Conservation (phyloP, 1,284 basidiomycete species). For the Ceratobasidium papillatum region DNA sequence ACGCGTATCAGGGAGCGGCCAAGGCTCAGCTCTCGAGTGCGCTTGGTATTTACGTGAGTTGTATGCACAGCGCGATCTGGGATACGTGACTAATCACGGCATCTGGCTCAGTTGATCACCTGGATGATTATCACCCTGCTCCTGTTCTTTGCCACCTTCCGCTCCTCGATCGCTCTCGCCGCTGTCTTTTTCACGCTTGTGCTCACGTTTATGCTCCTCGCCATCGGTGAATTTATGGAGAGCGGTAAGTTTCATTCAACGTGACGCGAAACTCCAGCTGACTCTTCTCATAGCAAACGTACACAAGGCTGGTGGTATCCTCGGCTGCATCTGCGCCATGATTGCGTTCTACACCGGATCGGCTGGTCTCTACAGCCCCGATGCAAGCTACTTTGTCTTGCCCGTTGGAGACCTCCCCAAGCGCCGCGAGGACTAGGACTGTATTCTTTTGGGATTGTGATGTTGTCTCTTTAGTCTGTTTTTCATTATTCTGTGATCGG, state of each 20-base stretch:
- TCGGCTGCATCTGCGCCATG: conserved; percentile 22
- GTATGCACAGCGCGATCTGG: conserved; percentile 46
- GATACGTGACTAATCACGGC: background rate
- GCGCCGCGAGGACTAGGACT: conserved; percentile 12
- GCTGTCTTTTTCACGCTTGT: conserved; percentile 62
- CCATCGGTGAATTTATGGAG: conserved; percentile 50
- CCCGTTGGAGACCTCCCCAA: conserved; percentile 40
- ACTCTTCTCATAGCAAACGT: background rate
- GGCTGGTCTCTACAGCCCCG: conserved; percentile 64
- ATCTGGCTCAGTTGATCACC: background rate
- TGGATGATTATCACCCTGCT: conserved; percentile 51
- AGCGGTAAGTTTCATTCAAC: background rate
- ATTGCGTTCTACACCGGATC: conserved; percentile 55
- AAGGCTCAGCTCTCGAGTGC: conserved; percentile 51
- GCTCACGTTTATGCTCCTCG: conserved; percentile 58
- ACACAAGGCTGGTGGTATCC: conserved; percentile 32
- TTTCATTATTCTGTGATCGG: conserved; percentile 1
- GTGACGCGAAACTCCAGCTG: background rate
- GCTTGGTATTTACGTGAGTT: conserved; percentile 56
- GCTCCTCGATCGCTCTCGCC: conserved; percentile 56
- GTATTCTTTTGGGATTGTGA: background rate
- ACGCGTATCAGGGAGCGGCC: conserved; percentile 50
- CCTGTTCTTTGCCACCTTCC: conserved; percentile 51
- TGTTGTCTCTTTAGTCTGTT: background rate
- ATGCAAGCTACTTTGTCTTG: conserved; percentile 47